Base-by-base conservation (phyloP, 1,284 basidiomycete genomes). In the Melampsora occidentalis region DNA sequence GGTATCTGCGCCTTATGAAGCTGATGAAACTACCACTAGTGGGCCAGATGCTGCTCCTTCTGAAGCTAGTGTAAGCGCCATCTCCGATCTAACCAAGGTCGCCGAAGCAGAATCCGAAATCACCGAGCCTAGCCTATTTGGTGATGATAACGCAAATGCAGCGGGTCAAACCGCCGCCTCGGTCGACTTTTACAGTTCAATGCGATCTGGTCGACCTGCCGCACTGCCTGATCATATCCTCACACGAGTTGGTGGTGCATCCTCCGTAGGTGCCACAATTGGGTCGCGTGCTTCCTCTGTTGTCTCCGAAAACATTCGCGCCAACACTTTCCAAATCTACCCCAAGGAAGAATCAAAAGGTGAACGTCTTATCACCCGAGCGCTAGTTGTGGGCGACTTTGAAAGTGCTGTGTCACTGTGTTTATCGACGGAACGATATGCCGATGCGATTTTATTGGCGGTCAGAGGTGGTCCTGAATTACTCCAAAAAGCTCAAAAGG, bases 381-480 rank as follows among this genome's bases (percentile, higher is more conserved):
- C 96, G 0, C 86, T 98, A 42, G 93, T 99, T 1, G 86, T 98
- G 10, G 96, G 96, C 49, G 96, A 99, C 84, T 97, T 98, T 80
- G 88, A 90, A 79, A 92, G 90, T 25, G 96, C 96, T 1, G 96
- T 99, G 20, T 90, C 92, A 12, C 86, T 99, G 7, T 97, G 94
- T 83, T 86, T 99, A 18, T 92, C 93, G 0, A 88, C 90, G 0
- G 92, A 95, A 77, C 89, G 94, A 57, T 97, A 90, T 81, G 95
- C 96, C 5, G 96, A 99, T 81, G 95, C 97, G 0, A 91, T 98
- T 73, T 87, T 99, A 12, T 88, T 98, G 14, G 94, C 96, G 51
- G 94, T 93, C 28, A 91, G 91, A 79, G 96, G 94, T 49, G 94
- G 94, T 0, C 87, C 90, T 0, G 92, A 94, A 63, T 89, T 99